Base-by-base conservation (phyloP, 108 stramenopile genomes). In the Bacterosira constricta region DNA sequence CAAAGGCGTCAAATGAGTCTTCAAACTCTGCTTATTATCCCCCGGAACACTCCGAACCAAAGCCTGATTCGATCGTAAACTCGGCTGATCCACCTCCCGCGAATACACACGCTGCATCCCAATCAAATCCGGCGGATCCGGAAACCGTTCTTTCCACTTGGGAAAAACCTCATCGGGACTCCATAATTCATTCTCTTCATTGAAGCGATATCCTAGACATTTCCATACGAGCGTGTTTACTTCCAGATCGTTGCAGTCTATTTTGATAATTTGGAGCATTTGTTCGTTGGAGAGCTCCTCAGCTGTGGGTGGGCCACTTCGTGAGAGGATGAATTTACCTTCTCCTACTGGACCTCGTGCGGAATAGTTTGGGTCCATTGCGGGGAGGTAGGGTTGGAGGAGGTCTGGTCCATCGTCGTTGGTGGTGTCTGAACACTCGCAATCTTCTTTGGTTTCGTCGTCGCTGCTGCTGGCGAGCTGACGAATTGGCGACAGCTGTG, bases 151-250 rank as follows among this genome's bases (percentile, higher is more conserved):
- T 39, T 79, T 82, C 98, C 97, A 97, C 27, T 91, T 93, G 23
- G 97, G 96, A 66, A 97, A 97, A 7, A 92, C 91, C 7, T 85
- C 73, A 1, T 65, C 65, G 31, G 76, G 61, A n/a, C 42, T 77
- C 94, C 96, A 95, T n/a, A 50, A 55, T 67, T 86, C 73, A 17
- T 58, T 54, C 25, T 79, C 79, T 1, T 55, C 60, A 52, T 88
- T 67, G 63, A 89, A 93, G 21, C 89, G 80, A 83, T 96, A 96
- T 41, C 97, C 98, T 55, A 98, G 69, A 66, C 96, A 97, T 53
- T 96, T 97, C 98, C 98, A 98, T 1, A 91, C 90, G 12, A 98
- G 71, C 11, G 89, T 91, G 63, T 97, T 97, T 31, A 91, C 87
- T 80, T 97, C 94, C 50, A 96, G 67, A 66, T 98, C 96, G 39